A percentile compares a stretch with the other conserved stretches of the same genome.
phyloP scores from a whole-genome alignment of 345 rosid genomes.

The Brassica carinata region DNA sequence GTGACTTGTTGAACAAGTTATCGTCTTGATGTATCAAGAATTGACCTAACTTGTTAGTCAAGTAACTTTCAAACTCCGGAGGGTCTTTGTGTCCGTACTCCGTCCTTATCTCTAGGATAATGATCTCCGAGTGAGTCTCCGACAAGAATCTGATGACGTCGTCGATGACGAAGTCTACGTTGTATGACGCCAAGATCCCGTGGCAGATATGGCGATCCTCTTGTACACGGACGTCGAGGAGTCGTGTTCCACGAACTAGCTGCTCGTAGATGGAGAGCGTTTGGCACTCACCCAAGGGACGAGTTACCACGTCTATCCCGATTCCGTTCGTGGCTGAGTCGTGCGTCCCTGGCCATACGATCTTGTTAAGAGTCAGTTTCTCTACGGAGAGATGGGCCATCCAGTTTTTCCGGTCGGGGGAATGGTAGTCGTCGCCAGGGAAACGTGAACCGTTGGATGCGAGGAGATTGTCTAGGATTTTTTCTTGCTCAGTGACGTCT shows the following conservation, averaged over 20 bases:
- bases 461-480: constrained; percentile 49
- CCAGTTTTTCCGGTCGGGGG: constrained; percentile 75
- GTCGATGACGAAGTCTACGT: constrained; percentile 59
- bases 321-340: constrained; percentile 87
- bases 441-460: constrained; percentile 48
- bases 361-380: constrained; percentile 54
- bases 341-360: constrained; percentile 95
- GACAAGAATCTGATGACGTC: constrained; percentile 71
- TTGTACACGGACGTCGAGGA: constrained; percentile 72
- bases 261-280: constrained; percentile 67
- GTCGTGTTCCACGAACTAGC: constrained; percentile 66
- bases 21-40: constrained; percentile 65
- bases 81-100: constrained; percentile 83
- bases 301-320: neutral
- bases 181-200: constrained; percentile 62
- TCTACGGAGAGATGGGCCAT: constrained; percentile 49
- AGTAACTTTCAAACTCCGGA: constrained; percentile 63
- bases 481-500: constrained; percentile 46
- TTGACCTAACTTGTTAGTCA: constrained; percentile 63
- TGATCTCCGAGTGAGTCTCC: constrained; percentile 70
- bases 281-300: constrained; percentile 69
- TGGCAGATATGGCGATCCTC: constrained; percentile 73
- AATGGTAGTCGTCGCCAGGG: constrained; percentile 66
- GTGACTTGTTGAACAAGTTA: constrained; percentile 54
- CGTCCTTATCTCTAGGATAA: constrained; percentile 76